Evolutionary conservation across 495 filamentous ascomycete species (phyloP), one percentile per base, ranked within the genome.

Genomic region (Lichina pygmaea): DNA sequence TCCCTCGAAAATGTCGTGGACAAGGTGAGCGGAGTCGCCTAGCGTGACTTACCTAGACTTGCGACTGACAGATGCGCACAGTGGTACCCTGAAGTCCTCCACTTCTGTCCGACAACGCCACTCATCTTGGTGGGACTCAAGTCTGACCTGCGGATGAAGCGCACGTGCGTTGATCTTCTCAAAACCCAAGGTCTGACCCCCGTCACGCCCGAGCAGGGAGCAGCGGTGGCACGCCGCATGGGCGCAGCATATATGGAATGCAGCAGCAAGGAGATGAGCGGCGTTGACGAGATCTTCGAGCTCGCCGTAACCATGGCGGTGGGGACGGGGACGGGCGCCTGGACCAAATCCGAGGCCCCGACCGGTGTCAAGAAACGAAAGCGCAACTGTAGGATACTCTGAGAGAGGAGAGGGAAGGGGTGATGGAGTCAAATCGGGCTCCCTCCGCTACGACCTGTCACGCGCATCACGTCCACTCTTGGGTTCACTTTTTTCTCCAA

Each of bases 71-170:
- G 24, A 24, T 24, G 24, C 24, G 24, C 4, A 4, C 24, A 97
- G 89, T 97, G 89, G 89, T 97, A 93, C 54, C 89, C 89, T 49
- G 89, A 97, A 68, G 89, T 97, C 51, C 72, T 95, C 44, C 89
- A 97, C 58, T 97, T 97, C 66, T 95, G 89, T 63, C 91, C 89
- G 8, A 89, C 85, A 51, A 95, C 89, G 2, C 89, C 89, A 4
- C 72, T 97, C 43, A 78, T 97, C 59, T 80, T 97, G 24, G 78
- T 93, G 48, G 89, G 91, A 43, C 71, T 97, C 46, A 97, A 97
- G 58, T 93, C 86, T 41, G 89, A 97, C 58, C 77, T 97, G 45
- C 86, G 89, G 55, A 67, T 72, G 60, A 94, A 95, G 65, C 75
- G 81, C 56, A 82, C 79, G 36, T 94, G 86, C 63, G 92, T 95